Evolutionary conservation across 1,284 basidiomycete species (phyloP).

Genomic region (Austroboletus rostrupii): DNA sequence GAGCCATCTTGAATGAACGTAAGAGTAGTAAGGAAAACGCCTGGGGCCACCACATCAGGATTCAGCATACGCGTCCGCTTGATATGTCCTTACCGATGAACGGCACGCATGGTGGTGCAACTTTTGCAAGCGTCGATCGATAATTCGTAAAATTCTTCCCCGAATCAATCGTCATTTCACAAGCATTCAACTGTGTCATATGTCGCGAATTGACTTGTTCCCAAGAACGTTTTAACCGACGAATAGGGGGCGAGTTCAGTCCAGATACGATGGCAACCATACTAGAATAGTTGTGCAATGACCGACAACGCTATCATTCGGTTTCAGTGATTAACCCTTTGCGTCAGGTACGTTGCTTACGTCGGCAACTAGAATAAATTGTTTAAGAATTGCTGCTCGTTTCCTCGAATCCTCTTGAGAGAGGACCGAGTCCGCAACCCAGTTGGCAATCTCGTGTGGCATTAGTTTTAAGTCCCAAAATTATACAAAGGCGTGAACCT

Average conservation of each 20-base stretch:
- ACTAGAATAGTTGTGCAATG: conserved; percentile 90
- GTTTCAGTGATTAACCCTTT: not conserved
- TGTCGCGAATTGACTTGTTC: conserved; percentile 77
- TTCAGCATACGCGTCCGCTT: not conserved
- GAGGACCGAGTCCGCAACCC: conserved; percentile 91
- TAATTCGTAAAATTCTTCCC: conserved; percentile 94
- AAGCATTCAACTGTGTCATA: conserved; percentile 63
- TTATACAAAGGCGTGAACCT: conserved; percentile 21
- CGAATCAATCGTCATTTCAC: conserved; percentile 83
- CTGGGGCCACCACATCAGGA: conserved; percentile 37
- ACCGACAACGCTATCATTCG: conserved; percentile 72
- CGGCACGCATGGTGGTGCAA: conserved; percentile 94
- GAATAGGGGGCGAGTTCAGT: conserved; percentile 90
- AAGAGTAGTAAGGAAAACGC: conserved; percentile 92
- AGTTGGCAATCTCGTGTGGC: conserved; percentile 71
- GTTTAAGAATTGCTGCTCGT: conserved; percentile 80
- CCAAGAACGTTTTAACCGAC: conserved; percentile 93
- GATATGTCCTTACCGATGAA: conserved; percentile 75
- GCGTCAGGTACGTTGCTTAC: conserved; percentile 46
- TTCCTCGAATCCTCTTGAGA: conserved; percentile 83
- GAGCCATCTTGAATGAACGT: conserved; percentile 99
- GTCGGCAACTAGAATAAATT: conserved; percentile 91
- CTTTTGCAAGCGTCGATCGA: conserved; percentile 77
- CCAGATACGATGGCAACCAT: conserved; percentile 96
- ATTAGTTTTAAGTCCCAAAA: conserved; percentile 6